Evolutionary conservation across 495 filamentous ascomycete genomes (phyloP), one percentile per base, ranked within the genome.

Genomic region (Podospora sp.): DNA sequence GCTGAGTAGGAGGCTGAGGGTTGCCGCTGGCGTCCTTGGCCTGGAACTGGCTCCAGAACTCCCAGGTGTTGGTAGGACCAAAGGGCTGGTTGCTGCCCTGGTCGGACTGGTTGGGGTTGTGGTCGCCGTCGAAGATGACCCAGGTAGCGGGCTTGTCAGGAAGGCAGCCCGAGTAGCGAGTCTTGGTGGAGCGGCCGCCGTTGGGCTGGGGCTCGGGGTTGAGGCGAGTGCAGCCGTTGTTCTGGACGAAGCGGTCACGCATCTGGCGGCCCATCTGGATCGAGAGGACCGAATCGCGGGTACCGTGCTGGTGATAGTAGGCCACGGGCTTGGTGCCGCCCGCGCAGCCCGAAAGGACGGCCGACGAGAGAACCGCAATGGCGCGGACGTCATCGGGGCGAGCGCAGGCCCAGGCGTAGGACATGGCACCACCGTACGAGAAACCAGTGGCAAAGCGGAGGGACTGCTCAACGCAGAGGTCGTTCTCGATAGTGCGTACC

Each of bases 391-490:
- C 73, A 26, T 77, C 72, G 1, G 73, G 70, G 5, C 72, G 76
- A 1, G 78, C 65, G 62, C 81, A 83, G 18, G 80, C 79, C 63
- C 82, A 65, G 1, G 78, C 64, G 46, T 81, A 82, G 9, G 77
- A 80, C 79, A 83, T 82, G 46, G 75, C 40, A 11, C 40, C 40
- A 11, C 40, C 40, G 40, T 46, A 46, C 5, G 40, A 60, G 57
- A 60, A 60, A 9, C 12, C 79, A 78, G 21, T 76, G 69, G 20
- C 40, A 14, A 46, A 46, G 40, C 40, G 40, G 11, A 46, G 40
- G 40, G 40, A 46, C 16, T 46, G 40, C 40, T 46, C 40, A 11
- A 46, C 40, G 40, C 40, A 46, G 40, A 46, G 40, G 40, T 46
- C 40, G 40, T 18, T 46, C 40, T 46, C 40, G 40, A 46, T 46